A percentile compares a stretch with the other conserved stretches of the same genome.
These are phyloP conservation scores for Gamarada debralockiae DNA, from an alignment of 495 filamentous ascomycete species.

Conservation along the genomic window DNA sequence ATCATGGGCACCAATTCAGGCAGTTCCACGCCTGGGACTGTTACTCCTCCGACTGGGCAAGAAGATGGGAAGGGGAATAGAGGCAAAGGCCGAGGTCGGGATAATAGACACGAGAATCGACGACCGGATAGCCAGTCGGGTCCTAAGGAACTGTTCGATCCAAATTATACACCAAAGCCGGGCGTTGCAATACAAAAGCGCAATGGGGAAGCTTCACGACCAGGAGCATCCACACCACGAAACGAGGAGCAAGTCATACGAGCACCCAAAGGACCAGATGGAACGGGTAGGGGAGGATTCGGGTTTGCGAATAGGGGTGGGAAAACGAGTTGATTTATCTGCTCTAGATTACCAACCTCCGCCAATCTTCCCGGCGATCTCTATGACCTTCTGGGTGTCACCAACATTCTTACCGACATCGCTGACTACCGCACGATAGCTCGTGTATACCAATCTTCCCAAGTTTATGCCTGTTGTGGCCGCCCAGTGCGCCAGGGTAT, in stretches of 20 bases:
- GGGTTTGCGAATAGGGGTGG: conserved; percentile 32
- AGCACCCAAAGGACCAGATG: conserved; percentile 70
- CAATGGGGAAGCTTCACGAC: conserved; percentile 35
- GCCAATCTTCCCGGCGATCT: conserved; percentile 87
- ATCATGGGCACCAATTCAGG: conserved; percentile 65
- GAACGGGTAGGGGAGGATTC: conserved; percentile 70
- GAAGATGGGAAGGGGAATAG: conserved; percentile 33
- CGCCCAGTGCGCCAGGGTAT: conserved; percentile 70
- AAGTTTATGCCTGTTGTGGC: conserved; percentile 61
- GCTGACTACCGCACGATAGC: conserved; percentile 86
- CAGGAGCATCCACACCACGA: conserved; percentile 40
- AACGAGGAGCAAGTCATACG: conserved; percentile 54
- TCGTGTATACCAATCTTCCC: conserved; percentile 76
- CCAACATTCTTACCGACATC: conserved; percentile 77
- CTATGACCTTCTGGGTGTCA: conserved; percentile 79
- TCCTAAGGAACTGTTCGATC: conserved; percentile 56
- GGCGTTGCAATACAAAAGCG: conserved; percentile 51
- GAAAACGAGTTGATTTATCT: conserved; percentile 24
- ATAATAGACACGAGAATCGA: conserved; percentile 19
- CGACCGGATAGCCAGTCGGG: conserved; percentile 17
- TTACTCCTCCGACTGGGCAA: conserved; percentile 53
- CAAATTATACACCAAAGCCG: conserved; percentile 59
- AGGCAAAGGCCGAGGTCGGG: conserved; percentile 22
- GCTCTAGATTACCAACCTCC: conserved; percentile 75
- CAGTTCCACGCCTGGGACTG: conserved; percentile 54